A percentile compares a stretch with the other conserved stretches of the same genome.
Conservation (phyloP, 192 early-diverging fungal species). For the Spizellomyces sp. region DNA sequence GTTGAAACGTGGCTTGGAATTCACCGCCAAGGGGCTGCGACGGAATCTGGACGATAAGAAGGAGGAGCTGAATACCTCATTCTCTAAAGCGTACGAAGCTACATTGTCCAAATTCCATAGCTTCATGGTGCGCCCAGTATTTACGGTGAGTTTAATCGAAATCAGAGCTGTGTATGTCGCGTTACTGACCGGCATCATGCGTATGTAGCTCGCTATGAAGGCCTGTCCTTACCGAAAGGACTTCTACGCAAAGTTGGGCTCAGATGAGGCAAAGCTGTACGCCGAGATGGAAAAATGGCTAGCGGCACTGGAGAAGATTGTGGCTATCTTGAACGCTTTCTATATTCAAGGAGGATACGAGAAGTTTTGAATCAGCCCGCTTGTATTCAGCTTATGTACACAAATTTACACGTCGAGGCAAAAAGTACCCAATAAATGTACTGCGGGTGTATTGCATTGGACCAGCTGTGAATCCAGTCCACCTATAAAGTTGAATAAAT, state of each 20-base stretch:
- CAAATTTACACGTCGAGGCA: too few species aligned
- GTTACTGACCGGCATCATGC: neutral
- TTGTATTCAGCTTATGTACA: too few species aligned
- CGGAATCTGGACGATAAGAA: slow-evolving; percentile 42
- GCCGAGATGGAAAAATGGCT: slow-evolving; percentile 72
- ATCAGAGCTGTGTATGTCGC: neutral
- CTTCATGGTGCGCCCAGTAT: slow-evolving; percentile 56
- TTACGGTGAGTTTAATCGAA: slow-evolving; percentile 32
- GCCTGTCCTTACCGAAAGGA: slow-evolving; percentile 87
- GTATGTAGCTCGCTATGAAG: slow-evolving; percentile 78
- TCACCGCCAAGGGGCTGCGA: slow-evolving; percentile 48
- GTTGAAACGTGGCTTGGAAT: slow-evolving; percentile 73
- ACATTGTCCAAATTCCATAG: slow-evolving; percentile 49
- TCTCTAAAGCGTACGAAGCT: slow-evolving; percentile 46
- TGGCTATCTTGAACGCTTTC: slow-evolving; percentile 55
- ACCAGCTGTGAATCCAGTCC: too few species aligned
- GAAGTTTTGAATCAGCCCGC: neutral
- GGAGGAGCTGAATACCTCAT: slow-evolving; percentile 50
- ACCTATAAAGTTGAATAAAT: neutral
- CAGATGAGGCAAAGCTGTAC: slow-evolving; percentile 54
- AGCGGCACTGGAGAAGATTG: slow-evolving; percentile 69
- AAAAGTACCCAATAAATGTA: too few species aligned
- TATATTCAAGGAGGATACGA: slow-evolving; percentile 26
- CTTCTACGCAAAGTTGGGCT: slow-evolving; percentile 86
- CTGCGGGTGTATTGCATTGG: too few species aligned